Conservation (phyloP, 257 asterid genomes). For the Mentha longifolia region DNA sequence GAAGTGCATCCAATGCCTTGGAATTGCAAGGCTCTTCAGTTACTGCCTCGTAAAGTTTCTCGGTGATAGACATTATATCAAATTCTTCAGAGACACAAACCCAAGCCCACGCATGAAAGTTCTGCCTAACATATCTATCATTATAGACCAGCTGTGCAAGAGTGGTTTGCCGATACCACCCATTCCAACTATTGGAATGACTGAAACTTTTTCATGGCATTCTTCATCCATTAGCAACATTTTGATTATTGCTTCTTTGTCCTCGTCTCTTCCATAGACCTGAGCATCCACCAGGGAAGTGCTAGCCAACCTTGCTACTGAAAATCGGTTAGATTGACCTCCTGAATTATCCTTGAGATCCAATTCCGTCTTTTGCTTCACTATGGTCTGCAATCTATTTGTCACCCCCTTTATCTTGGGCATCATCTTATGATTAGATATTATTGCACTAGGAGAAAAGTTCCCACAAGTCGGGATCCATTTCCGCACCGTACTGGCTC, state of each 20-base stretch:
- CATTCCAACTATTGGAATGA: conserved; percentile 74
- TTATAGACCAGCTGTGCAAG: conserved; percentile 59
- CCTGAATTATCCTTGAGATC: conserved; percentile 40
- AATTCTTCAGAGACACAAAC: conserved; percentile 55
- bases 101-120: conserved; percentile 54
- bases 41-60: conserved; percentile 42
- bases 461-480: conserved; percentile 49
- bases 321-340: conserved; percentile 32
- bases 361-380: conserved; percentile 44
- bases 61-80: conserved; percentile 51
- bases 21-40: conserved; percentile 25
- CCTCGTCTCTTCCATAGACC: conserved; percentile 65
- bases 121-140: conserved; percentile 37
- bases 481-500: conserved; percentile 42
- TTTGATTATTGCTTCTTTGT: conserved; percentile 46
- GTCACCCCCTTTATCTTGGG: conserved; percentile 52
- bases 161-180: conserved; percentile 69
- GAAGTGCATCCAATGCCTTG: conserved; percentile 50
- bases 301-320: conserved; percentile 44
- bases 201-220: conserved; percentile 39
- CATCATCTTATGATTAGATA: conserved; percentile 46
- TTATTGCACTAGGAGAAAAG: conserved; percentile 46
- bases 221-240: conserved; percentile 45
- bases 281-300: conserved; percentile 62
- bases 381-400: conserved; percentile 37